Conservation (phyloP, 192 early-diverging fungal species). For the Coemansia guatemalensis region DNA sequence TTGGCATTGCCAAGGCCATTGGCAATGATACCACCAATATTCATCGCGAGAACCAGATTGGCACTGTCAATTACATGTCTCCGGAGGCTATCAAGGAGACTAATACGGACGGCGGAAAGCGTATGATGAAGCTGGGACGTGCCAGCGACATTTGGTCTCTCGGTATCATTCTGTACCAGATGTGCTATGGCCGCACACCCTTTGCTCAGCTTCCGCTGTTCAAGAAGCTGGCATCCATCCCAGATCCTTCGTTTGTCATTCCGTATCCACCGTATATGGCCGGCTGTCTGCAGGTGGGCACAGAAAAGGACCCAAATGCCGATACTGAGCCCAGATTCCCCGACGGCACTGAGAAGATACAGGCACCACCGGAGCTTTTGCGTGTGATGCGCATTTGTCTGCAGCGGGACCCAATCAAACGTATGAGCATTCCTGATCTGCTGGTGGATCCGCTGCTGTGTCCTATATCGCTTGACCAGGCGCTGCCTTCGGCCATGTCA, state of each 20-base stretch:
- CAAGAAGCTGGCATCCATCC: slow-evolving; percentile 72
- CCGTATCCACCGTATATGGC: slow-evolving; percentile 56
- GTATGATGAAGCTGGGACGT: slow-evolving; percentile 66
- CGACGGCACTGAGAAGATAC: slow-evolving; percentile 22
- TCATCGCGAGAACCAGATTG: slow-evolving; percentile 79
- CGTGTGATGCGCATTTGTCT: slow-evolving; percentile 71
- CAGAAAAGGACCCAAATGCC: slow-evolving; percentile 33
- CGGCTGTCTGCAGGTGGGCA: slow-evolving; percentile 37
- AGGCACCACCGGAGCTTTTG: slow-evolving; percentile 56
- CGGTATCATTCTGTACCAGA: slow-evolving; percentile 90
- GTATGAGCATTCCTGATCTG: slow-evolving; percentile 69
- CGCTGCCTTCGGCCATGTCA: slow-evolving; percentile 39
- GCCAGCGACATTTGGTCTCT: slow-evolving; percentile 90
- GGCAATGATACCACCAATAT: slow-evolving; percentile 94
- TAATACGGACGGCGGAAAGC: slow-evolving; percentile 29
- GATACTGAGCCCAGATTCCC: slow-evolving; percentile 6
- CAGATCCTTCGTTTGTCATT: slow-evolving; percentile 67
- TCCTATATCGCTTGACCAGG: slow-evolving; percentile 40
- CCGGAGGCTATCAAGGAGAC: slow-evolving; percentile 79
- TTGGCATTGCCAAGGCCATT: slow-evolving; percentile 96
- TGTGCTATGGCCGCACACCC: slow-evolving; percentile 83
- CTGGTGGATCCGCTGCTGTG: slow-evolving; percentile 64
- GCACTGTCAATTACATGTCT: slow-evolving; percentile 96
- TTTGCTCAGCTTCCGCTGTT: slow-evolving; percentile 71
- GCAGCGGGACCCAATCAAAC: slow-evolving; percentile 60